Conservation (phyloP, 1,284 basidiomycete species). For the Trichosporon sp. region DNA sequence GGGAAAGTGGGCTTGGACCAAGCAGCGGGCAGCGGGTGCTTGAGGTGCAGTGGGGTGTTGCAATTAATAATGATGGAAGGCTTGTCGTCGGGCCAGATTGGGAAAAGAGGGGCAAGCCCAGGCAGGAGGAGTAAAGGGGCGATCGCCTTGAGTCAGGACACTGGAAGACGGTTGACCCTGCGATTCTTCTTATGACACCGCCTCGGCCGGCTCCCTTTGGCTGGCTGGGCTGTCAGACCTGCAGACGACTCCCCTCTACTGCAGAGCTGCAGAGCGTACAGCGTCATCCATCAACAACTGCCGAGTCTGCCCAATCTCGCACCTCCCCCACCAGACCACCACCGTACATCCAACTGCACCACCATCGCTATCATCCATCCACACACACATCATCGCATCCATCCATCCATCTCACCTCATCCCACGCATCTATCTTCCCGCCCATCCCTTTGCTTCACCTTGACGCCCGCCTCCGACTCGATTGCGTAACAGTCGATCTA, state of each 20-base stretch:
- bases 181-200: slow-evolving; percentile 14
- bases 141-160: slow-evolving; percentile 6
- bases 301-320: not conserved
- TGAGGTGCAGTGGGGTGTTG: too few species aligned
- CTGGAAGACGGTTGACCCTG: not conserved
- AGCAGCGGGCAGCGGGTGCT: too few species aligned
- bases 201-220: not conserved
- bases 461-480: too few species aligned
- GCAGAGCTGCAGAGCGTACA: not conserved
- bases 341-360: not conserved
- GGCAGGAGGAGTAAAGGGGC: not conserved
- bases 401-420: not conserved
- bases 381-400: not conserved
- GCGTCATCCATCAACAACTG: not conserved
- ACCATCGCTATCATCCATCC: not conserved
- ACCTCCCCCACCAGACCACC: not conserved
- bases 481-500: not conserved
- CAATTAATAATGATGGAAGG: not conserved
- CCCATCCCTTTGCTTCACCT: too few species aligned
- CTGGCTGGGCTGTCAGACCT: not conserved
- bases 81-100: not conserved
- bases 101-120: not conserved
- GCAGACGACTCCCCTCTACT: too few species aligned
- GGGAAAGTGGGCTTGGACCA: not conserved
- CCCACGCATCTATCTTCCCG: not conserved